phyloP scores from a whole-genome alignment of 768 basidiomycete genomes.

The Lepiota brunneoincarnata region DNA sequence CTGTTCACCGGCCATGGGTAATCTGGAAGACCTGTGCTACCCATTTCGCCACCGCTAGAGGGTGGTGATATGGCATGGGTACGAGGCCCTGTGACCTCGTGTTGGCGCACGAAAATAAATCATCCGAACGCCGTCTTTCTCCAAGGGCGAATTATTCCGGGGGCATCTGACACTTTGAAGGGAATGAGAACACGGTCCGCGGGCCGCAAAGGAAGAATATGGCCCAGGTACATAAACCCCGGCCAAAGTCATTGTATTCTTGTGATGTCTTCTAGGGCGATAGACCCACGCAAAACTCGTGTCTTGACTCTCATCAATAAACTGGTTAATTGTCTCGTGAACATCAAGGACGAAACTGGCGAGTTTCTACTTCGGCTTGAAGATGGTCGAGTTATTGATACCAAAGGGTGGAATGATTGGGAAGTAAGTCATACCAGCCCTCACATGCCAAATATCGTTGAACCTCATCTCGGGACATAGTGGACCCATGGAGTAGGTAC shows the following conservation, averaged over 20 bases:
- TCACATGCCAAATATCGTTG: background rate
- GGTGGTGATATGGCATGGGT: background rate
- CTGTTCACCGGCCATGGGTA: background rate
- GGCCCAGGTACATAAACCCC: background rate
- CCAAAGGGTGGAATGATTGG: constrained; percentile 60
- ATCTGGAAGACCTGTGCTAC: background rate
- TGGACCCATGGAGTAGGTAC: constrained; percentile 45
- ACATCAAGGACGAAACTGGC: constrained; percentile 51
- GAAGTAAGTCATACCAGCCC: constrained; percentile 28
- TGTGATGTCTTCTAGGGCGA: constrained; percentile 29
- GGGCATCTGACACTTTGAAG: constrained; percentile 4
- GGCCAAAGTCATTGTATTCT: background rate
- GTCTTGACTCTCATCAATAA: constrained; percentile 28
- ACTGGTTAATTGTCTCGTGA: constrained; percentile 42
- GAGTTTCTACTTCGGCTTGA: constrained; percentile 46
- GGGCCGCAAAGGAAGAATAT: constrained; percentile 4
- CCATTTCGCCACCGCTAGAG: background rate
- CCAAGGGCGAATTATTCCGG: background rate
- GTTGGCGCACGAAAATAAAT: background rate
- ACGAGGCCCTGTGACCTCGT: background rate
- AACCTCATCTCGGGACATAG: constrained; percentile 18
- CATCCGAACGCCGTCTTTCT: background rate
- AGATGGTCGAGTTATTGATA: constrained; percentile 53
- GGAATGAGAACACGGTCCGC: constrained; percentile 14
- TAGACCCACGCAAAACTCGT: constrained; percentile 26